phyloP scores from a whole-genome alignment of 2,329 filamentous ascomycete genomes.

The Colletotrichum noveboracense region DNA sequence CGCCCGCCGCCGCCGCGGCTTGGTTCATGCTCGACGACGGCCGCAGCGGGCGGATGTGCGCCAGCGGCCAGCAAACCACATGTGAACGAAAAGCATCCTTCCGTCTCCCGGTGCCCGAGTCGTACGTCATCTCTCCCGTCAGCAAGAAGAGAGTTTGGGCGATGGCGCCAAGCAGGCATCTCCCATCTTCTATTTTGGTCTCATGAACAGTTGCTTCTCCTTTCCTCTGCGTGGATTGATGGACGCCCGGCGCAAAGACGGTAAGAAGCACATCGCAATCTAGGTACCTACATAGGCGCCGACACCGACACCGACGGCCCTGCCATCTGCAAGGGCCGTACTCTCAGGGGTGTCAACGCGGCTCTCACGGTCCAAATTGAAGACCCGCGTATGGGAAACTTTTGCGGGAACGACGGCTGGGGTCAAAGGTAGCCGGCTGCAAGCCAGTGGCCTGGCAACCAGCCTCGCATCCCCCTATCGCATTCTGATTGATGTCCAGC shows the following conservation, averaged over 20 bases:
- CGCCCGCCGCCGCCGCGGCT: slow-evolving; percentile 3
- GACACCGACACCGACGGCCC: not conserved
- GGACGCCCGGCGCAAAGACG: not conserved
- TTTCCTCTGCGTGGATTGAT: not conserved
- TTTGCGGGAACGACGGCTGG: slow-evolving; percentile 13
- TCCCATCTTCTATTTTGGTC: slow-evolving; percentile 16
- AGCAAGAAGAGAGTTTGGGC: not conserved
- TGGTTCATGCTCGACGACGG: slow-evolving; percentile 10
- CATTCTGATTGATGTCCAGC: not conserved
- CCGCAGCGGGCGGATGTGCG: slow-evolving; percentile 5
- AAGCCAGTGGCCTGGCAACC: not conserved
- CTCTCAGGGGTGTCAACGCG: slow-evolving; percentile 9
- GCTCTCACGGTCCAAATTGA: slow-evolving; percentile 18
- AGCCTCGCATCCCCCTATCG: not conserved
- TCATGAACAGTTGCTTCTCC: not conserved
- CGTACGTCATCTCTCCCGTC: slow-evolving; percentile 19
- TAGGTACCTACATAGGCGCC: not conserved
- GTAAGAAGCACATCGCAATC: not conserved
- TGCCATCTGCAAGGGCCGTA: slow-evolving; percentile 12
- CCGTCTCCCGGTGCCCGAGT: not conserved
- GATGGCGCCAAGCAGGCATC: slow-evolving; percentile 16
- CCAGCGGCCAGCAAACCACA: slow-evolving; percentile 9
- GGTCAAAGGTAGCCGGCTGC: not conserved
- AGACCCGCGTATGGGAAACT: slow-evolving; percentile 4
- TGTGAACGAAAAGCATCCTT: not conserved